These are phyloP conservation scores for Moelleriella libera DNA, from an alignment of 2,329 filamentous ascomycete genomes.

Conservation along the genomic window DNA sequence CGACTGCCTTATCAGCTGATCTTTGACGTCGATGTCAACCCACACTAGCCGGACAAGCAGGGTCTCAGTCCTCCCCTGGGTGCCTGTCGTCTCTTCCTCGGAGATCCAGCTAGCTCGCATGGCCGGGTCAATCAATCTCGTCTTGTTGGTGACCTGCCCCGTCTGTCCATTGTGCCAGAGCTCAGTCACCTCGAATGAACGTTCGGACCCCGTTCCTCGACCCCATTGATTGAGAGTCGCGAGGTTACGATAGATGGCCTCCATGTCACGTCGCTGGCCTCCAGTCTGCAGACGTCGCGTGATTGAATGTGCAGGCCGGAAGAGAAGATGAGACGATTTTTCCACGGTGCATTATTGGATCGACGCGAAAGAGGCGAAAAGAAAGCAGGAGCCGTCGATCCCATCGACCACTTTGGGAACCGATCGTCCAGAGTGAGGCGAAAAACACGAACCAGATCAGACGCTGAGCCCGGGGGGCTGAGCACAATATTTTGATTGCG, in stretches of 20 bases:
- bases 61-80: slow-evolving; percentile 6
- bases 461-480: no score
- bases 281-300: no score
- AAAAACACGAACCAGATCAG: no score
- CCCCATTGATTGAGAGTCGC: slow-evolving; percentile 10
- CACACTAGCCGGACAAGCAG: slow-evolving; percentile 17
- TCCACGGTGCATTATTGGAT: no score
- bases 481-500: no score
- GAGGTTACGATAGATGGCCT: slow-evolving; percentile 17
- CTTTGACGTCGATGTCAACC: slow-evolving; percentile 10
- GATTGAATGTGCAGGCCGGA: no score
- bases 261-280: slow-evolving; percentile 14
- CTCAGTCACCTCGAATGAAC: slow-evolving; percentile 13
- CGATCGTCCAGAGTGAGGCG: no score
- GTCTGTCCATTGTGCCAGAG: slow-evolving; percentile 13
- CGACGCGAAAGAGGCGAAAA: no score
- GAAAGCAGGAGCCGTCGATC: no score
- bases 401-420: no score
- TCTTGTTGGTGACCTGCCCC: slow-evolving; percentile 5
- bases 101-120: slow-evolving; percentile 10
- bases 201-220: slow-evolving; percentile 6
- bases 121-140: slow-evolving; percentile 3
- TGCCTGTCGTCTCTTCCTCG: slow-evolving; percentile 6
- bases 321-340: no score
- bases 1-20: slow-evolving; percentile 12